A percentile compares a stretch with the other conserved stretches of the same genome.
Evolutionary conservation across 148 eudicot species (phyloP).

Genomic region (Vaccinium macrocarpon): DNA sequence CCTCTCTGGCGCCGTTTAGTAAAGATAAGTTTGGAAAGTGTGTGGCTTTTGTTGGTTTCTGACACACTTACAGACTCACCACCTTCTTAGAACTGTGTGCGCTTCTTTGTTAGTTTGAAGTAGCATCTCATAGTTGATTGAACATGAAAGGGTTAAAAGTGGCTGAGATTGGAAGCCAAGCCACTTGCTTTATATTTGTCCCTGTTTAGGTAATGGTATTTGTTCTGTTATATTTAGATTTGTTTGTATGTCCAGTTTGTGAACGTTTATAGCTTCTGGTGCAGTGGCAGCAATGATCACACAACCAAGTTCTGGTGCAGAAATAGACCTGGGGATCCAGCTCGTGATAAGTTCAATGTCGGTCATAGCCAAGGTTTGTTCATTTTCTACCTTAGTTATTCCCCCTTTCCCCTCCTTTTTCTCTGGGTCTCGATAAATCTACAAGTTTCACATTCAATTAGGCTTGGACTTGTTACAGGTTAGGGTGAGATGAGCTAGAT

Average conservation of each 20-base stretch:
- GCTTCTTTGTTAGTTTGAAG: background rate
- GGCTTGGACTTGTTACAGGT: background rate
- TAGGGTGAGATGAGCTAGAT: background rate
- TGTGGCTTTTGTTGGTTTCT: background rate
- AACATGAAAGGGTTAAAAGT: background rate
- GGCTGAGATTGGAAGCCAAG: background rate
- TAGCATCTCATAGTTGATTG: background rate
- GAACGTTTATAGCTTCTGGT: conserved; percentile 22
- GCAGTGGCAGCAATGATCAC: conserved; percentile 98
- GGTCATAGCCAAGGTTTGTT: conserved; percentile 67
- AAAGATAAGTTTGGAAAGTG: background rate
- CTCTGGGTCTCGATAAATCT: background rate
- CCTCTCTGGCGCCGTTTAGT: no score
- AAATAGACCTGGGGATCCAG: conserved; percentile 97
- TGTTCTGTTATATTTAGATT: background rate
- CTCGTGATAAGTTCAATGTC: conserved; percentile 68
- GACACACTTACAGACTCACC: background rate
- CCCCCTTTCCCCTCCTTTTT: background rate
- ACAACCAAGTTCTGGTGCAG: conserved; percentile 98
- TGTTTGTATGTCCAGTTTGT: background rate
- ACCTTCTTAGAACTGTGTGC: background rate
- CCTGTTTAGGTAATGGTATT: background rate
- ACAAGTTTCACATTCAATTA: background rate
- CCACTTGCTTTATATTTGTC: background rate
- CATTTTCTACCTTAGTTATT: background rate